Conservation (phyloP, 2,329 filamentous ascomycete genomes). For the Macroventuria anomochaeta region DNA sequence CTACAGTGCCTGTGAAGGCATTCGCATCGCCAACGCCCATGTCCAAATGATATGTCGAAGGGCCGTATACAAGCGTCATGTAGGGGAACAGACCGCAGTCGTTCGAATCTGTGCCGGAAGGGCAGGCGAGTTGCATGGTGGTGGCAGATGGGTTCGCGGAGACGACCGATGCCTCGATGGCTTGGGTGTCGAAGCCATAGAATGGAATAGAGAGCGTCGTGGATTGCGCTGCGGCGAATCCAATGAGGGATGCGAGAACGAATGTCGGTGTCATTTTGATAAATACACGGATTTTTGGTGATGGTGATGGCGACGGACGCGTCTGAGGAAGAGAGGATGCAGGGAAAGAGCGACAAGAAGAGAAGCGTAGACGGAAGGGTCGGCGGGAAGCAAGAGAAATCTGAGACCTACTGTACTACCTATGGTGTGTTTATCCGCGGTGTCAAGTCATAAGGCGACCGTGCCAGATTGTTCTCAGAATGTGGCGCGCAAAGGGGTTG, state of each 20-base stretch:
- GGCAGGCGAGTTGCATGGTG: slow-evolving; percentile 22
- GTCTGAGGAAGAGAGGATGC: too few relatives aligned
- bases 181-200: slow-evolving; percentile 8
- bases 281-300: too few relatives aligned
- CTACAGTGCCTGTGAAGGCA: slow-evolving; percentile 27
- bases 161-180: slow-evolving; percentile 24
- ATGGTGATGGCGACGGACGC: too few relatives aligned
- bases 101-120: not conserved
- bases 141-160: slow-evolving; percentile 23
- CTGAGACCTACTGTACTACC: not conserved
- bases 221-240: slow-evolving; percentile 23
- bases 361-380: not conserved
- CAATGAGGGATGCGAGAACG: slow-evolving; percentile 9
- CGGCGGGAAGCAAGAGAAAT: not conserved
- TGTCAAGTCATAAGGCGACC: not conserved
- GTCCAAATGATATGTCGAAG: slow-evolving; percentile 30
- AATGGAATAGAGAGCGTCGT: slow-evolving; percentile 24
- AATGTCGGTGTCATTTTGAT: slow-evolving; percentile 17
- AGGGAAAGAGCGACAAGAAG: not conserved
- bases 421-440: not conserved
- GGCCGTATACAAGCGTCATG: slow-evolving; percentile 27
- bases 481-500: not conserved
- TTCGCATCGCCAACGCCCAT: slow-evolving; percentile 23
- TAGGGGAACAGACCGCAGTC: slow-evolving; percentile 33
- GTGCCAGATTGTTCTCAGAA: not conserved